These are phyloP conservation scores for Arthrinium phaeospermum DNA, from an alignment of 2,329 filamentous ascomycete genomes.

Conservation along the genomic window DNA sequence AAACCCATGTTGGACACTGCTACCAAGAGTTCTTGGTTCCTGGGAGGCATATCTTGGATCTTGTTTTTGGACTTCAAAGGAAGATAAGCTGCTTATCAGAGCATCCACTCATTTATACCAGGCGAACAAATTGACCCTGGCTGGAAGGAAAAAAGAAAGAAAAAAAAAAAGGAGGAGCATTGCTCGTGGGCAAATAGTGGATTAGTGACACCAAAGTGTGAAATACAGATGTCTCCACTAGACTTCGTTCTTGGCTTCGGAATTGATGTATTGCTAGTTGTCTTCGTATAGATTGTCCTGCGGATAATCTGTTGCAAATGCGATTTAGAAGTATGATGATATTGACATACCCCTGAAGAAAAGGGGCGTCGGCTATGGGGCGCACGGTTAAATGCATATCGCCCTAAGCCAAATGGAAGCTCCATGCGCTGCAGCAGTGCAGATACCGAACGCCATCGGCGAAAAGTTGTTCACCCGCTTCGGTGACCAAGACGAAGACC, in stretches of 20 bases:
- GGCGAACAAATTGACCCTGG: no score
- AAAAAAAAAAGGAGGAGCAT: no score
- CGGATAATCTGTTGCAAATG: no score
- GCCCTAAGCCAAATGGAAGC: background rate
- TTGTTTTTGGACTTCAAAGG: background rate
- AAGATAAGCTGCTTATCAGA: no score
- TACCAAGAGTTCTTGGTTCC: background rate
- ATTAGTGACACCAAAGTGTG: no score
- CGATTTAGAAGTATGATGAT: background rate
- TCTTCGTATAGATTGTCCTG: no score
- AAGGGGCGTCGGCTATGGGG: background rate
- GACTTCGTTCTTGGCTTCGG: no score
- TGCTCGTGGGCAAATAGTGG: no score
- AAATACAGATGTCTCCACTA: no score
- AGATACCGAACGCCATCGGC: background rate
- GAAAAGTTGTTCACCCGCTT: background rate
- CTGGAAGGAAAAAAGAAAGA: no score
- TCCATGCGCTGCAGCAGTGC: background rate
- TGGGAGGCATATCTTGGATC: background rate
- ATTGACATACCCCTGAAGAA: background rate
- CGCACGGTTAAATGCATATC: conserved; percentile 1
- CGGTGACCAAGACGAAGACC: background rate
- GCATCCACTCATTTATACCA: no score
- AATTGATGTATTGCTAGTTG: background rate
- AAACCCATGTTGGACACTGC: background rate